A percentile compares a stretch with the other conserved stretches of the same genome.
Evolutionary conservation across 345 rosid genomes (phyloP).

Genomic region (Trapa bicornis): DNA sequence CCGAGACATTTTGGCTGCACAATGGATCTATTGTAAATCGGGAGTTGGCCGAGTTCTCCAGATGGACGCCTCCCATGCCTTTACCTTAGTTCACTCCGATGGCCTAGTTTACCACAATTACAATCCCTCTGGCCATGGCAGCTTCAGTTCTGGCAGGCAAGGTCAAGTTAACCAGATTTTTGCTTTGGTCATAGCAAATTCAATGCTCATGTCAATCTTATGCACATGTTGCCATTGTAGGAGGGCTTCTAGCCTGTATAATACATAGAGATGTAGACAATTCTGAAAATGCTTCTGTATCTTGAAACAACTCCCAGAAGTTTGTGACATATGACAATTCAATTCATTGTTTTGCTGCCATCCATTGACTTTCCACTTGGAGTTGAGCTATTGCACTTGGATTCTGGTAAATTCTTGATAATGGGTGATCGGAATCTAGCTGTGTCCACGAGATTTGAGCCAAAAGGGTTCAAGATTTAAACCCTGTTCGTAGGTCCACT

Average conservation of each 20-base stretch:
- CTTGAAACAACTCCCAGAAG: neutral
- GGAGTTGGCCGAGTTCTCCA: slow-evolving; percentile 50
- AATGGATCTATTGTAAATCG: slow-evolving; percentile 57
- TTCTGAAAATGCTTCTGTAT: neutral
- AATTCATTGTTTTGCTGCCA: neutral
- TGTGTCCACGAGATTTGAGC: too few relatives aligned
- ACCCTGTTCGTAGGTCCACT: too few relatives aligned
- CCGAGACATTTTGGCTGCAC: slow-evolving; percentile 96
- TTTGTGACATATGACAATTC: neutral
- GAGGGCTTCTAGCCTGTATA: neutral
- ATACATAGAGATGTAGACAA: neutral
- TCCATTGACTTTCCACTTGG: too few relatives aligned
- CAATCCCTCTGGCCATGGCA: neutral
- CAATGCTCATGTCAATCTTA: neutral
- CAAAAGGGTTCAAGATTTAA: too few relatives aligned
- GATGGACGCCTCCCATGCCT: slow-evolving; percentile 72
- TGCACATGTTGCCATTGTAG: neutral
- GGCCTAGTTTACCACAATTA: neutral
- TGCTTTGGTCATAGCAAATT: neutral
- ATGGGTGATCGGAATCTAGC: too few relatives aligned
- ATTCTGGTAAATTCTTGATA: too few relatives aligned
- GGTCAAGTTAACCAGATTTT: neutral
- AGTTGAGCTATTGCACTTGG: too few relatives aligned
- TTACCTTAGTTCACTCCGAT: slow-evolving; percentile 33
- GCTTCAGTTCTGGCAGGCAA: too few relatives aligned